Conservation (phyloP, 176 grass and related monocot genomes). For the Dactylis glomerata region DNA sequence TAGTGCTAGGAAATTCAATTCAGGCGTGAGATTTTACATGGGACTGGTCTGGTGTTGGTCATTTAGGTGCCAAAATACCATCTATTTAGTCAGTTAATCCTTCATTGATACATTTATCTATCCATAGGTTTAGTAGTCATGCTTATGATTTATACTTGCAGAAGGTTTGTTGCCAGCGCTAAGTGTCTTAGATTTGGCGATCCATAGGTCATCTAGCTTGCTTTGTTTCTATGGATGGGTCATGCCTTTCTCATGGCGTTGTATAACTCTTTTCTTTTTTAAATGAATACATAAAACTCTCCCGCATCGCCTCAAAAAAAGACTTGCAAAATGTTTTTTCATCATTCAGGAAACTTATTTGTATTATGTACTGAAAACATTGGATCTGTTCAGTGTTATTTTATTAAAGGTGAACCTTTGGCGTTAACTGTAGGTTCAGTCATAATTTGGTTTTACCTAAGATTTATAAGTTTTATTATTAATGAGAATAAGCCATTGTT, state of each 20-base stretch:
- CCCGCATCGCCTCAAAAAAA: not conserved
- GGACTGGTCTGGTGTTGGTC: not conserved
- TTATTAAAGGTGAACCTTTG: slow-evolving; percentile 1
- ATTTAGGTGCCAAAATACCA: not conserved
- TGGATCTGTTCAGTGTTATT: not conserved
- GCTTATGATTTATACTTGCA: not conserved
- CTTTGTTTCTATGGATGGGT: not conserved
- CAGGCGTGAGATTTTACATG: not conserved
- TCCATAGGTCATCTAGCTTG: not conserved
- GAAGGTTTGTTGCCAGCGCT: not conserved
- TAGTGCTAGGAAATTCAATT: not conserved
- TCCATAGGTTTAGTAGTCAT: not conserved
- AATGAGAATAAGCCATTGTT: not conserved
- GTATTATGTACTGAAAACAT: not conserved
- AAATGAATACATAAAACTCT: not conserved
- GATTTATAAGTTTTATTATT: not conserved
- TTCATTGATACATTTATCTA: not conserved
- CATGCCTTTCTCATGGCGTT: not conserved
- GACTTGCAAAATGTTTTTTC: not conserved
- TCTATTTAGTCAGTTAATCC: not conserved
- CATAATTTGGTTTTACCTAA: too few relatives aligned
- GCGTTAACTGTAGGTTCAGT: not conserved
- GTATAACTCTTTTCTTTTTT: not conserved
- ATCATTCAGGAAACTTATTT: not conserved
- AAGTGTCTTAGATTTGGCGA: not conserved